Evolutionary conservation across 2,329 filamentous ascomycete genomes (phyloP), one percentile per base, ranked within the genome.

Genomic region (Clonostachys sp.): DNA sequence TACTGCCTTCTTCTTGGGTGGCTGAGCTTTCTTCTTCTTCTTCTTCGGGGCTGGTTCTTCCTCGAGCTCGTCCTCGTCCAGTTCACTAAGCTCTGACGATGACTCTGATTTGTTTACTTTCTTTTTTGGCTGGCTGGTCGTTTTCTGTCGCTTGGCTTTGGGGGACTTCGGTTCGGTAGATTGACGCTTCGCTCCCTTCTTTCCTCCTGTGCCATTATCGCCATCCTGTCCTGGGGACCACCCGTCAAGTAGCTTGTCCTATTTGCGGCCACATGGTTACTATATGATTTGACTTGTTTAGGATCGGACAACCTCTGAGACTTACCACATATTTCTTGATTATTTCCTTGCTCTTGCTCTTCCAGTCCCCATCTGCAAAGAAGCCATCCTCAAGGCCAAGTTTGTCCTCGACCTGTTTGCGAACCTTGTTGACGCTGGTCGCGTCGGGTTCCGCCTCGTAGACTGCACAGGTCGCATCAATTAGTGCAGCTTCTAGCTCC

Each of bases 351-450:
- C 80, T 84, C 53, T 69, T 74, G 5, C 65, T 60, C 59, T 84
- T 84, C 82, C 82, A 85, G 14, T 73, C 62, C 0, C 53, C 62
- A 3, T 58, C 52, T 13, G 66, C 64, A 44, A 84, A 74, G 51
- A 83, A 81, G 0, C 71, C 76, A 2, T 71, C 61, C 0, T 74
- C 69, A 2, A 84, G 68, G 2, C 59, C 62, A 1, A 79, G 62
- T 41, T 74, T 62, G 33, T 74, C 62, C 50, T 81, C 78, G 3
- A 71, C 74, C 41, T 65, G 66, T 50, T 75, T 72, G 47, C 82
- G 79, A 47, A 82, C 72, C 44, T 67, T 70, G 55, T 83, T 83
- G 50, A 85, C 78, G 0, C 78, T 77, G 9, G 82, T 68, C 5
- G 67, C 53, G 17, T 77, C 72, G 5, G 71, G 67, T 12, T 71